Evolutionary conservation across 2,329 filamentous ascomycete species (phyloP), one percentile per base, ranked within the genome.

Genomic region (Talaromyces sp.): DNA sequence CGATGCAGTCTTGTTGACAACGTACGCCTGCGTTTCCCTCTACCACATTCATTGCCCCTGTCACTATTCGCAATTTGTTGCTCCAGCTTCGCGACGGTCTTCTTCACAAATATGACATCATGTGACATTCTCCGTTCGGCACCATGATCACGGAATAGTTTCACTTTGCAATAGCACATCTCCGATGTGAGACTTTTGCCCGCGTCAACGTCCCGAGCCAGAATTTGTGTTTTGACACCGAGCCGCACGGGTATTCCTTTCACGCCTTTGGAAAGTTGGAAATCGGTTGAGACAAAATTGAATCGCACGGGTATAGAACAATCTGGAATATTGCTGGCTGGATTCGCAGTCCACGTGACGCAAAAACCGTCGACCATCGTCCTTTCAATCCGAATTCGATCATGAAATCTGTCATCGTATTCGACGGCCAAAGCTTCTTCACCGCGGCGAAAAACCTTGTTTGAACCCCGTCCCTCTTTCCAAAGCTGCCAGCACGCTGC

Each of bases 271-370:
- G 92, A 96, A 67, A 96, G 91, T 71, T 91, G 96, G 70, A 96
- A 97, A 69, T 97, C 92, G 14, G 92, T 97, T 0, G 92, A 97
- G 0, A 97, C 79, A 67, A 97, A 97, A 75, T 97, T 96, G 81
- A 96, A 96, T 42, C 91, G 88, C 13, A 96, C 89, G 2, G 17
- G 13, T 52, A 97, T 83, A 48, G 84, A 88, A 70, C 90, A 92
- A 65, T 95, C 90, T 4, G 86, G 82, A 1, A 14, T 32, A 0
- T 9, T 44, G 6, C n/a, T 19, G 9, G 51, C 41, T n/a, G n/a
- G n/a, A 24, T 44, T 39, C 13, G 32, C 24, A 3, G 40, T 51
- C 58, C 58, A 61, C 2, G 39, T 42, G 5, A 59, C 47, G 9
- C 16, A 53, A 9, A 61, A 61, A 30, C 56, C 51, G 24, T 58